Base-by-base conservation (phyloP, 495 filamentous ascomycete genomes). In the Chlorociboria aeruginascens region DNA sequence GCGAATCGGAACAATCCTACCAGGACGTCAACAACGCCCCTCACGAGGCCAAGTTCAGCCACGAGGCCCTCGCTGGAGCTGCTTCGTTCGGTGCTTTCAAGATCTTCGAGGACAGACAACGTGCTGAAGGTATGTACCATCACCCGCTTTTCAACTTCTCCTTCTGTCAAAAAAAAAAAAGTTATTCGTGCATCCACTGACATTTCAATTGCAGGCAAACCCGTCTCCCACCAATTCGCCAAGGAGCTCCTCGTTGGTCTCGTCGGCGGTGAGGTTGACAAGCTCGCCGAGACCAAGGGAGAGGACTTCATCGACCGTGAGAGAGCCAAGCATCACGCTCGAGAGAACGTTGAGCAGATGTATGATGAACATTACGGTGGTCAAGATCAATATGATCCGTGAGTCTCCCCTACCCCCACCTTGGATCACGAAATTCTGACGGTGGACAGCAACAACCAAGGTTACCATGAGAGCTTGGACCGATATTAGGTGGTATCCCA, bases 1-100 rank as follows among this genome's bases (percentile, higher is more conserved):
- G 52, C 7, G 57, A 59, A 43, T 54, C 53, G 36, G 40, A 78
- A 41, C 53, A 76, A 25, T 66, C 76, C 50, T 82, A 84, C 66
- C 61, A 77, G 49, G 49, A 81, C 58, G 67, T 85, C 59, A 20
- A 54, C 7, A 40, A 53, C 32, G 33, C 46, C 3, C 37, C 45
- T 38, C 71, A 83, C 69, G 58, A 86, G 63, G 69, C 72, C 59
- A 73, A 77, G 60, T 65, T 86, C 60, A 75, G 74, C 53, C 85
- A 89, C 64, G 84, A 89, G 66, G 60, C 85, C 33, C 58, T 88
- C 45, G 83, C 81, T 57, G 83, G 83, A 41, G 86, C 77, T 40
- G 85, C 83, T 41, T 78, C 83, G 50, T 89, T 89, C 58, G 84
- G 77, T 53, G 85, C 75, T 49, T 82, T 92, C 74, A 86, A 87